Evolutionary conservation across 2,329 filamentous ascomycete species (phyloP).

Genomic region (Aschersonia sp.): DNA sequence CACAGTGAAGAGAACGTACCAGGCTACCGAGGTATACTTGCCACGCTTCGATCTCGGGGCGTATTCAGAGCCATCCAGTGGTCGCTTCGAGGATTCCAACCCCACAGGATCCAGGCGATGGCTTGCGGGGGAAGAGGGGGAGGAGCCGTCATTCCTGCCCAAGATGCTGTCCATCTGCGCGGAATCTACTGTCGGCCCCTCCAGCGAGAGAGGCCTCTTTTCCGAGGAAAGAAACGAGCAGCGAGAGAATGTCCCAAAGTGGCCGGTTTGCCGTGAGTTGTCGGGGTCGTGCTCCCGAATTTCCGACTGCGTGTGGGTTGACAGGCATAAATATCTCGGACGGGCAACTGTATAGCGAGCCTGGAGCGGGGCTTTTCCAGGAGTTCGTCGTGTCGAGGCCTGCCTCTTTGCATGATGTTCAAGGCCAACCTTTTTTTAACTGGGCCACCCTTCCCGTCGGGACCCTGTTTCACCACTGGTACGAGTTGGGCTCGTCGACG

Average conservation of each 20-base stretch:
- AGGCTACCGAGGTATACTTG: conserved; percentile 22
- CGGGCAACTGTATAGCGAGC: background rate
- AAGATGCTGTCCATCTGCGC: background rate
- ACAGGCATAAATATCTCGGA: background rate
- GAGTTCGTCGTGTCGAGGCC: background rate
- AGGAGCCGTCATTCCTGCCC: background rate
- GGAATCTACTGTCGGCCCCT: too few relatives aligned
- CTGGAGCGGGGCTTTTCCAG: background rate
- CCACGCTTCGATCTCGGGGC: conserved; percentile 15
- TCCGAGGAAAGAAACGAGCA: background rate
- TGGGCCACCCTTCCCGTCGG: too few relatives aligned
- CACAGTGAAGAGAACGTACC: conserved; percentile 10
- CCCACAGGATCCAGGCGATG: background rate
- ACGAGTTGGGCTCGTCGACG: too few relatives aligned
- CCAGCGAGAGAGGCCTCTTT: background rate
- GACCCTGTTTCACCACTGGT: too few relatives aligned
- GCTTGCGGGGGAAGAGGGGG: conserved; percentile 1
- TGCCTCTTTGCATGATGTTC: too few relatives aligned
- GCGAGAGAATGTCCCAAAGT: background rate
- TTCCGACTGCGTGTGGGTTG: background rate
- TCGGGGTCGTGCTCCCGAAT: background rate
- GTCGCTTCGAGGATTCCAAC: conserved; percentile 4
- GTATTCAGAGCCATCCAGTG: background rate
- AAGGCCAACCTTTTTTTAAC: too few relatives aligned
- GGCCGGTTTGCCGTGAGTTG: background rate